A percentile compares a stretch with the other conserved stretches of the same genome.
These are phyloP conservation scores for Populus nigra DNA, from an alignment of 345 rosid species.

Conservation along the genomic window DNA sequence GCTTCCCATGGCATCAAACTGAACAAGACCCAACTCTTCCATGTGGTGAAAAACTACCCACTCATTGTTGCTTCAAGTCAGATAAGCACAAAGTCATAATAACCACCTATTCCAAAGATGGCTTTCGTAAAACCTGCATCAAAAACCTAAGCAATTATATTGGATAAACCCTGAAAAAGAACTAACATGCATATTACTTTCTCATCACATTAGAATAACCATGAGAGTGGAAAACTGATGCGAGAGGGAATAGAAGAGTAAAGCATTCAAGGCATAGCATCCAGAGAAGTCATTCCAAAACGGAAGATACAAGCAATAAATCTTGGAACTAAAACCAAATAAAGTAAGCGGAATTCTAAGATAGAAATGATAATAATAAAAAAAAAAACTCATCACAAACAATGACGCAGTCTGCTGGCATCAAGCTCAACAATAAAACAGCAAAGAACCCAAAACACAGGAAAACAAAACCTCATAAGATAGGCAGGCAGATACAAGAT, in stretches of 20 bases:
- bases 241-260: background rate
- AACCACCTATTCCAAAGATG: background rate
- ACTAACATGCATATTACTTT: background rate
- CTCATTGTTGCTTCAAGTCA: constrained; percentile 16
- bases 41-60: constrained; percentile 25
- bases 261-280: background rate
- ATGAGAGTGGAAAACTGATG: background rate
- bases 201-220: background rate
- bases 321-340: background rate
- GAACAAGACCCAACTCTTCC: constrained; percentile 48
- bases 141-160: background rate
- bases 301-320: background rate
- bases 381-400: background rate
- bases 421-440: constrained; percentile 12
- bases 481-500: background rate
- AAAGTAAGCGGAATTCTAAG: background rate
- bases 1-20: constrained; percentile 37
- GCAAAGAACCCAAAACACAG: constrained; percentile 9
- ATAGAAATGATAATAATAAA: background rate
- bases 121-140: background rate
- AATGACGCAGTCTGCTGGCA: background rate
- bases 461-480: background rate
- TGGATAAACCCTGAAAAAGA: background rate
- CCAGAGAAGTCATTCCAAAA: background rate
- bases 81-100: background rate